Percentiles rank a stretch among this genome's conserved stretches.
Conservation (phyloP, 768 basidiomycete species). For the Nidularia sp. region DNA sequence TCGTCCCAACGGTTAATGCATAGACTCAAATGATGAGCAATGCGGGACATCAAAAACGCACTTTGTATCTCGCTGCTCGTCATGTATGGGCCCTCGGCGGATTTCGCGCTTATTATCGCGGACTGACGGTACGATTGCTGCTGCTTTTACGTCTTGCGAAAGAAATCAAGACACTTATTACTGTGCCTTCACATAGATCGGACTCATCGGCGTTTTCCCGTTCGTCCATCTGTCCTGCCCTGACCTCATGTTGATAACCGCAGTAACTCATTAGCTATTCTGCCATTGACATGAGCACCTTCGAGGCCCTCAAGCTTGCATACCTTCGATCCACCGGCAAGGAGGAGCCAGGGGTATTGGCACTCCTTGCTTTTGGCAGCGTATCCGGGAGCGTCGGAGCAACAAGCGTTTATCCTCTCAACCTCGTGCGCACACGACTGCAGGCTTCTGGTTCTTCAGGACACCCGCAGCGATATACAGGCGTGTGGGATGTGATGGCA, state of each 20-base stretch:
- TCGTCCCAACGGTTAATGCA: constrained; percentile 3
- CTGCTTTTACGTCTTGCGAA: constrained; percentile 3
- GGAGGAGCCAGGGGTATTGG: constrained; percentile 87
- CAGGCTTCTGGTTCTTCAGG: constrained; percentile 96
- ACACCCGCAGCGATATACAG: constrained; percentile 87
- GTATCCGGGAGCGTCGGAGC: constrained; percentile 93
- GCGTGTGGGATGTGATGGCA: constrained; percentile 78
- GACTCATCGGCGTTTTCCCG: constrained; percentile 96
- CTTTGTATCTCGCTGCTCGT: constrained; percentile 58
- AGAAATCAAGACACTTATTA: background rate
- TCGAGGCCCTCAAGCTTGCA: constrained; percentile 90
- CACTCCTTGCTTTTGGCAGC: constrained; percentile 86
- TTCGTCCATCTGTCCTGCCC: constrained; percentile 27
- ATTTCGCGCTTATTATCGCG: constrained; percentile 83
- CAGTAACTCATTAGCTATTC: constrained; percentile 51
- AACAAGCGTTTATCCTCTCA: constrained; percentile 88
- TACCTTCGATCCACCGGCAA: constrained; percentile 84
- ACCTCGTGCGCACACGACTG: constrained; percentile 88
- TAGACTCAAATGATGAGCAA: constrained; percentile 97
- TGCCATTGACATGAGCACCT: constrained; percentile 97
- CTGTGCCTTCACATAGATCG: constrained; percentile 57
- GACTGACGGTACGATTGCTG: constrained; percentile 67
- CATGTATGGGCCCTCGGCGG: constrained; percentile 80
- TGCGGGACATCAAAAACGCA: constrained; percentile 53
- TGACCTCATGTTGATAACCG: background rate